Evolutionary conservation across 345 rosid genomes (phyloP).

Genomic region (Barbarea vulgaris): DNA sequence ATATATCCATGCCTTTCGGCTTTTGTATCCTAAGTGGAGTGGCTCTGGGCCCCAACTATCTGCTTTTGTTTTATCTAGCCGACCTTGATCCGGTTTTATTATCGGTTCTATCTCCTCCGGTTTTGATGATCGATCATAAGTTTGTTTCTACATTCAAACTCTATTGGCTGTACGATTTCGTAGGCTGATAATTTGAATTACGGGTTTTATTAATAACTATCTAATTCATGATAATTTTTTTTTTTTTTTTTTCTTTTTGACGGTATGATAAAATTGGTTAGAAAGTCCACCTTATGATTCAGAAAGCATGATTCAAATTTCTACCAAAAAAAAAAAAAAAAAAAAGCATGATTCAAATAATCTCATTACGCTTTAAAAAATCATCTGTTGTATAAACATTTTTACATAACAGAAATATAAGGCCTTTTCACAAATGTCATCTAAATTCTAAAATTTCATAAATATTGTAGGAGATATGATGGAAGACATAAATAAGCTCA

Average conservation of each 20-base stretch:
- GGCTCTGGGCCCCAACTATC: constrained; percentile 16
- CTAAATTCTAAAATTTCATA: background rate
- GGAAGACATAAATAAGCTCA: background rate
- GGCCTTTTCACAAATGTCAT: background rate
- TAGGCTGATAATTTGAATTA: background rate
- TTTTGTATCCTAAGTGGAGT: constrained; percentile 37
- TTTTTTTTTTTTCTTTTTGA: too few relatives aligned
- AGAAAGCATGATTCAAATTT: background rate
- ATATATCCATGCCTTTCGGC: constrained; percentile 36
- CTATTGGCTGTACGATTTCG: background rate
- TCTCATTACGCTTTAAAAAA: background rate
- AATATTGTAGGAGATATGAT: background rate
- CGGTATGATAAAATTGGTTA: too few relatives aligned
- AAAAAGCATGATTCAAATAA: too few relatives aligned
- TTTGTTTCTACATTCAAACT: background rate
- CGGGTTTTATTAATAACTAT: background rate
- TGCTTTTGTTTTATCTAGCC: constrained; percentile 31
- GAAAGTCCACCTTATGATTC: background rate
- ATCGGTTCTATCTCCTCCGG: background rate
- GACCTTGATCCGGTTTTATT: constrained; percentile 34
- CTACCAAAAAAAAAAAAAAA: too few relatives aligned
- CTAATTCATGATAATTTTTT: background rate
- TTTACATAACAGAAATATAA: background rate
- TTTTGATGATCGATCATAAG: background rate
- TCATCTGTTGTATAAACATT: too few relatives aligned